Conservation (phyloP, 345 rosid genomes). For the Microcos paniculata region DNA sequence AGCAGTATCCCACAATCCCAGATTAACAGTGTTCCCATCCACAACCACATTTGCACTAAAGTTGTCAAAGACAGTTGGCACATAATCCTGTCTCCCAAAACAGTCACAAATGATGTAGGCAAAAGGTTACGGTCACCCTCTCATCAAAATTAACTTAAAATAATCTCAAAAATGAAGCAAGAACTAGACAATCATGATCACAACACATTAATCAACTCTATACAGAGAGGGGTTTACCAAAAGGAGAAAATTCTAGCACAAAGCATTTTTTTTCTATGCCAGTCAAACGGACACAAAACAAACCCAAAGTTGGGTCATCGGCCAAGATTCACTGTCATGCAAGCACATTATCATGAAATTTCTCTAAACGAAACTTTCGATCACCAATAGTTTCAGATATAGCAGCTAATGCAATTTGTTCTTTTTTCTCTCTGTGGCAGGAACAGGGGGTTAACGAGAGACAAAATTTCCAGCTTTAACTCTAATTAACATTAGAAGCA, state of each 20-base stretch:
- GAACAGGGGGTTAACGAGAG: neutral
- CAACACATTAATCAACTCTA: neutral
- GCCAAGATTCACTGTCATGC: neutral
- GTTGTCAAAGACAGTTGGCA: slow-evolving; percentile 95
- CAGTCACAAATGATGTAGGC: neutral
- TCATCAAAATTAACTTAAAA: neutral
- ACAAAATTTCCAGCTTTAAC: neutral
- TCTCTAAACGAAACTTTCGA: neutral
- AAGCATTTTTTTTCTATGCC: neutral
- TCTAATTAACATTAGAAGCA: neutral
- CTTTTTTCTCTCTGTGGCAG: neutral
- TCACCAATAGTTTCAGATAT: slow-evolving; percentile 2
- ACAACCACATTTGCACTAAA: slow-evolving; percentile 99
- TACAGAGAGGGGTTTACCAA: neutral
- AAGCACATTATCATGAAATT: neutral
- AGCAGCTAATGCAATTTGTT: neutral
- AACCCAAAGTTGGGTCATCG: neutral
- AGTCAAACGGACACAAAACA: neutral
- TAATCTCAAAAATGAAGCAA: neutral
- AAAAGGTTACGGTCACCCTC: slow-evolving; percentile 5
- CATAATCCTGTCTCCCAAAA: slow-evolving; percentile 70
- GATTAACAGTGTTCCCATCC: slow-evolving; percentile 86
- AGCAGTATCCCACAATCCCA: slow-evolving; percentile 98
- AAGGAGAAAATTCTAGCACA: neutral
- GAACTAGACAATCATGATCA: neutral